These are phyloP conservation scores for Mallotus repandus DNA, from an alignment of 441 rosid genomes.

Conservation along the genomic window DNA sequence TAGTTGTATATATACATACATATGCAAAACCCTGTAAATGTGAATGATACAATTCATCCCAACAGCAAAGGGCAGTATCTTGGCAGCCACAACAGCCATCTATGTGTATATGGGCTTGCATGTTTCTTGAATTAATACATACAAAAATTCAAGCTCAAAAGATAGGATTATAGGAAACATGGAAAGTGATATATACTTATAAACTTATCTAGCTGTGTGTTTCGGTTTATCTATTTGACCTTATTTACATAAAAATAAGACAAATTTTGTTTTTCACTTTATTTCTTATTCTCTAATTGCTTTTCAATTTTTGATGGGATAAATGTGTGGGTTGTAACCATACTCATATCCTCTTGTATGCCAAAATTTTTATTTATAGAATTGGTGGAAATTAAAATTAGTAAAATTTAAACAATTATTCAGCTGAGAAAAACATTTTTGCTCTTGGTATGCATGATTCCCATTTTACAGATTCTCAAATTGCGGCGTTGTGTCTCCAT, in stretches of 20 bases:
- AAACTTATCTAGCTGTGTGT: not conserved
- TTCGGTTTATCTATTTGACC: constrained; percentile 7
- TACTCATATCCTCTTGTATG: too few relatives aligned
- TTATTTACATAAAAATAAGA: not conserved
- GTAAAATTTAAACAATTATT: too few relatives aligned
- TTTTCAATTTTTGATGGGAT: not conserved
- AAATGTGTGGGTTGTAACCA: too few relatives aligned
- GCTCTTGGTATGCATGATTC: too few relatives aligned
- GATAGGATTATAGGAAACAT: constrained; percentile 14
- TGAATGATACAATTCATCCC: constrained; percentile 26
- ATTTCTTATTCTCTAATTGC: not conserved
- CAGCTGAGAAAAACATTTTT: too few relatives aligned
- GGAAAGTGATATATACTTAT: constrained; percentile 15
- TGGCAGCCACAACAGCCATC: not conserved
- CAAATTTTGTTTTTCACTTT: not conserved
- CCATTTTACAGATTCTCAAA: too few relatives aligned
- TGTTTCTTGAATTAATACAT: constrained; percentile 15
- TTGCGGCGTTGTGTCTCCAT: too few relatives aligned
- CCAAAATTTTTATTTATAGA: too few relatives aligned
- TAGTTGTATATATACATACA: too few relatives aligned
- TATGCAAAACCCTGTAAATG: constrained; percentile 11
- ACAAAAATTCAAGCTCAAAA: constrained; percentile 23
- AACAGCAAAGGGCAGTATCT: not conserved
- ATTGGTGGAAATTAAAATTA: too few relatives aligned
- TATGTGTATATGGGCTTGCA: not conserved